Conservation (phyloP, 2,329 filamentous ascomycete genomes). For the Fusarium sp. region DNA sequence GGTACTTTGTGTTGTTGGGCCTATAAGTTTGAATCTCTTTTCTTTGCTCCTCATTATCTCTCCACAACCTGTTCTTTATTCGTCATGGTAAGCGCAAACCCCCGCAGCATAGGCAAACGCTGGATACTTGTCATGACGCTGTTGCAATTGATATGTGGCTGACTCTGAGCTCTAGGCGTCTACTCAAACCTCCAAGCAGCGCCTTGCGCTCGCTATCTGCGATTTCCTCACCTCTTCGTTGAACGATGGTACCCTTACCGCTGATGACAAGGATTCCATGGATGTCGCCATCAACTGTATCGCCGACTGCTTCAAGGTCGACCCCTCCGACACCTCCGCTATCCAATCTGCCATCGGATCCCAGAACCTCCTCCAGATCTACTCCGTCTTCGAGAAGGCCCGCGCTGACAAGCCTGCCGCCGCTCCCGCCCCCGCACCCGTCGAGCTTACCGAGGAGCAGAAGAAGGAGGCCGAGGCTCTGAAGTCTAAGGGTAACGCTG, state of each 20-base stretch:
- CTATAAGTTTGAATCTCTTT: background rate
- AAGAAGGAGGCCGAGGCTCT: constrained; percentile 87
- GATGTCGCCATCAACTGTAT: constrained; percentile 97
- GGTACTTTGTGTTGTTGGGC: constrained; percentile 9
- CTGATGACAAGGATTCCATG: constrained; percentile 92
- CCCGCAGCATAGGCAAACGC: constrained; percentile 14
- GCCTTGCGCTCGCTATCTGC: constrained; percentile 95
- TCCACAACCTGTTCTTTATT: constrained; percentile 13
- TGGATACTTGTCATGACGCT: constrained; percentile 16
- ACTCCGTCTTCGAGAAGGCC: constrained; percentile 95
- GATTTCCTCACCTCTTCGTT: constrained; percentile 90
- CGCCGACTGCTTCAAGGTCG: constrained; percentile 93
- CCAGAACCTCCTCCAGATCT: constrained; percentile 91
- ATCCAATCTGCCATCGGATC: constrained; percentile 82
- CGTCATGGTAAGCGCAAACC: constrained; percentile 28
- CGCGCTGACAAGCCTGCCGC: constrained; percentile 58
- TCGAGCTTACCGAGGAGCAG: constrained; percentile 62
- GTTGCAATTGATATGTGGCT: constrained; percentile 3
- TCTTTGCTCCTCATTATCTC: background rate
- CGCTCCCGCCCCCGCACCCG: constrained; percentile 46
- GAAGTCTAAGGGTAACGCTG: constrained; percentile 91
- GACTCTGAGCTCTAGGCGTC: constrained; percentile 40
- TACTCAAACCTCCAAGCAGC: constrained; percentile 72
- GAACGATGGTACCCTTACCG: constrained; percentile 86
- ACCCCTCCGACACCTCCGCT: constrained; percentile 79